phyloP scores from a whole-genome alignment of 805 yeast species.

The Deakozyma indianensis region DNA sequence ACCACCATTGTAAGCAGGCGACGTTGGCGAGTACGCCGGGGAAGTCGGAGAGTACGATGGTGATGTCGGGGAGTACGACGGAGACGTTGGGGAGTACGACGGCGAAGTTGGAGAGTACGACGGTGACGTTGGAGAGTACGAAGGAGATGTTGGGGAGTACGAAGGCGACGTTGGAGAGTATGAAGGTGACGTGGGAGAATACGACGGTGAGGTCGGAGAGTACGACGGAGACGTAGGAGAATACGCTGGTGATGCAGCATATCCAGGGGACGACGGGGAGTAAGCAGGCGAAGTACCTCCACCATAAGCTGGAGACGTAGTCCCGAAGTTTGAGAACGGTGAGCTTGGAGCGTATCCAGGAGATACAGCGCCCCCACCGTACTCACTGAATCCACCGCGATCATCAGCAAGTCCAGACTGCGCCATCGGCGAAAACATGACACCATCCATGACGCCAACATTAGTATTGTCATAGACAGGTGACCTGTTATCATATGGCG shows the following conservation, averaged over 20 bases:
- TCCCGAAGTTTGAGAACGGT: slow-evolving; percentile 47
- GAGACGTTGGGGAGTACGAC: slow-evolving; percentile 50
- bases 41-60: slow-evolving; percentile 58
- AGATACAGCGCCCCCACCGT: slow-evolving; percentile 57
- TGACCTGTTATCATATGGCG: slow-evolving; percentile 68
- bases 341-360: slow-evolving; percentile 66
- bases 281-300: slow-evolving; percentile 35
- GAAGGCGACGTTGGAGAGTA: slow-evolving; percentile 49
- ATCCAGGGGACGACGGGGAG: slow-evolving; percentile 26
- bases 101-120: slow-evolving; percentile 64
- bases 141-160: slow-evolving; percentile 48
- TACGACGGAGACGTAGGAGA: slow-evolving; percentile 59
- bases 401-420: slow-evolving; percentile 75
- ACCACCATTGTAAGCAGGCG: slow-evolving; percentile 44
- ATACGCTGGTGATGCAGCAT: slow-evolving; percentile 53
- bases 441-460: slow-evolving; percentile 42
- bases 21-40: slow-evolving; percentile 66
- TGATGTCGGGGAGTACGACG: slow-evolving; percentile 53
- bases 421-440: slow-evolving; percentile 73
- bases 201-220: slow-evolving; percentile 55
- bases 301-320: slow-evolving; percentile 41
- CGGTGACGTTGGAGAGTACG: slow-evolving; percentile 62
- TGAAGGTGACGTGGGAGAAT: slow-evolving; percentile 66
- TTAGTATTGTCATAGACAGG: slow-evolving; percentile 26
- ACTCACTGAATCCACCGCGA: slow-evolving; percentile 77